Evolutionary conservation across 1,284 basidiomycete species (phyloP), one percentile per base, ranked within the genome.

Genomic region (Chalciporus sp.): DNA sequence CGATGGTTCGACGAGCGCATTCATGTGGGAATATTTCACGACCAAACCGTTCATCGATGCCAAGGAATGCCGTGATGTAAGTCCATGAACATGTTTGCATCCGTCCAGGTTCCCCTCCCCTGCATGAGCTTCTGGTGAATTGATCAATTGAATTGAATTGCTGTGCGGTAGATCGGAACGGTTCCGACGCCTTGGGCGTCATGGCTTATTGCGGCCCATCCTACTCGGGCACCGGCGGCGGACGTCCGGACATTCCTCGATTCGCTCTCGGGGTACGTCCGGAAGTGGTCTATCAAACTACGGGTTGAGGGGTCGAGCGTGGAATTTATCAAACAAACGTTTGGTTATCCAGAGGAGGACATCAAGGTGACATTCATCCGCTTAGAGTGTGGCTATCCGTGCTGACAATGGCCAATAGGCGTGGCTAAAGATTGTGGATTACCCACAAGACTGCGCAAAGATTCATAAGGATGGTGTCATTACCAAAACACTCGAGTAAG

Each of bases 21-120:
- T 92, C 72, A 90, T 94, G 84, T 97, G 95, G 94, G 94, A 96
- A 72, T 95, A 92, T 91, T 98, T 97, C 73, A 98, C 96, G 2
- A 98, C 95, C 16, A 98, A 98, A 70, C 95, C 96, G 1, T 97
- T 84, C 64, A 83, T 82, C 8, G 92, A 96, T 69, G 79, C 80
- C 14, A 92, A 91, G 28, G 85, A 94, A 70, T 91, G 88, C 45
- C 84, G 88, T 42, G 94, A 95, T 66, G 89, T 91, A 65, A 59
- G 87, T 81, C 28, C 5, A 31, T 17, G 7, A 28, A 23, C n/a
- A 26, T 44, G 23, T 40, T 29, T 29, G 12, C 23, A 23, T 23
- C 23, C 6, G 23, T 2, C 23, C 23, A 23, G 23, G 23, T 23
- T 6, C 23, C 3, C 6, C 23, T n/a, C n/a, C n/a, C n/a, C n/a